Base-by-base conservation (phyloP, 2,329 filamentous ascomycete genomes). In the Ascosphaera pollenicola region DNA sequence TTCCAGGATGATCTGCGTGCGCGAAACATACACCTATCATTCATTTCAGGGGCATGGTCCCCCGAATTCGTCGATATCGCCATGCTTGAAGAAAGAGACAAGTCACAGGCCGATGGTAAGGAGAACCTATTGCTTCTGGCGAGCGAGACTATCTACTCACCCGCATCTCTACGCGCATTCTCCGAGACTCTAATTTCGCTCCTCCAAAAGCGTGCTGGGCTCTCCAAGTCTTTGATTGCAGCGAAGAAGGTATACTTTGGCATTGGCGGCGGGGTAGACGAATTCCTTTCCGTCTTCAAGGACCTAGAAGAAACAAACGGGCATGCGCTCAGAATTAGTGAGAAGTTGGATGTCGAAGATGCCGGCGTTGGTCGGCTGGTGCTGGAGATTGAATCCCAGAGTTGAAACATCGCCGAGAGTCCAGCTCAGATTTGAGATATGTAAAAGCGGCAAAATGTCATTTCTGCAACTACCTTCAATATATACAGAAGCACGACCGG, bases 171-270 rank as follows among this genome's bases (percentile, higher is more conserved):
- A 19, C 47, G 44, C 1, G 56, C 65, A 0, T 77, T 77, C 49
- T 65, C 70, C 0, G 63, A 69, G 32, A 64, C 67, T 1, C 51
- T 76, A 35, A 47, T 66, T 7, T 55, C 49, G 5, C 45, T 75
- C 18, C 52, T 75, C 7, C 17, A 5, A 10, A 3, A 21, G 40
- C 4, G 31, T 52, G 40, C 40, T 11, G 38, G 16, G 16, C 49
- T 40, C 30, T 50, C 52, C 30, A 69, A 63, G 45, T 68, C 69
- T 2, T 55, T 75, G 41, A 59, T 77, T 3, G 73, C 69, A 7
- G 73, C 73, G 2, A 77, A 77, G 54, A 62, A 67, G 45, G 65
- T 76, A 32, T 77, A 77, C 54, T 77, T 77, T 48, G 73, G 73
- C 0, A 72, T 77, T 21, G 73, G 73, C 1, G 73, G 73, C 2